Conservation (phyloP, 2,329 filamentous ascomycete genomes). For the Calcarisporium arbuscula region DNA sequence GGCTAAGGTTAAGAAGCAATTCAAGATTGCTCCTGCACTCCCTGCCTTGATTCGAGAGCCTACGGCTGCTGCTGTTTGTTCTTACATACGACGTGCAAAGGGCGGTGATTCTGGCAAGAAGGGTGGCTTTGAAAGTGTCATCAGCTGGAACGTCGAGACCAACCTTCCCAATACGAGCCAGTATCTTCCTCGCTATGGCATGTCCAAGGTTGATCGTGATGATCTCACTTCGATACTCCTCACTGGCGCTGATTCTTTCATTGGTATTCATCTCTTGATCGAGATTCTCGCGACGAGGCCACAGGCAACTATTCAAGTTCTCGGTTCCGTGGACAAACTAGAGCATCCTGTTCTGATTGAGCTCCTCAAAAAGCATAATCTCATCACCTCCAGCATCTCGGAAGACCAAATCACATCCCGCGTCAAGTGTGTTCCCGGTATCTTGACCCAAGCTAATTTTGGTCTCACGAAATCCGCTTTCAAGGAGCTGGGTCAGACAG, state of each 20-base stretch:
- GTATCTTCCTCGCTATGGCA: conserved; percentile 15
- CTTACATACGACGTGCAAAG: conserved; percentile 13
- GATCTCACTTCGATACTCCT: conserved; percentile 12
- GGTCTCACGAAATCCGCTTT: conserved; percentile 17
- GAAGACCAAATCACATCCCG: conserved; percentile 8
- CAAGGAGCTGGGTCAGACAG: conserved; percentile 14
- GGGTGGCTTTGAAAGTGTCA: conserved; percentile 13
- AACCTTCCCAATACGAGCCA: conserved; percentile 17
- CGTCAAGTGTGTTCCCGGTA: conserved; percentile 13
- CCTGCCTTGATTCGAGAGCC: conserved; percentile 17
- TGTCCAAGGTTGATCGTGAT: conserved; percentile 11
- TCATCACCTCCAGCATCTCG: conserved; percentile 10
- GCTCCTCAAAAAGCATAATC: conserved; percentile 14
- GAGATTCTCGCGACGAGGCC: conserved; percentile 14
- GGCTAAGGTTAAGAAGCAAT: conserved; percentile 17
- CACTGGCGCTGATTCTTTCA: conserved; percentile 15
- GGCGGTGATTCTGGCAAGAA: conserved; percentile 11
- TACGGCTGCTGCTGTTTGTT: conserved; percentile 15
- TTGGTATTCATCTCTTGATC: conserved; percentile 14
- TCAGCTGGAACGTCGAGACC: conserved; percentile 17
- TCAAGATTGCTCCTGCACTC: conserved; percentile 17
- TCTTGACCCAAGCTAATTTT: conserved; percentile 14
- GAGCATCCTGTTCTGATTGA: conserved; percentile 7
- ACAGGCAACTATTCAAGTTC: conserved; percentile 10
- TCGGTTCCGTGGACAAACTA: conserved; percentile 14